Evolutionary conservation across 805 yeast species (phyloP).

Genomic region (Saccharomycopsis microspora): DNA sequence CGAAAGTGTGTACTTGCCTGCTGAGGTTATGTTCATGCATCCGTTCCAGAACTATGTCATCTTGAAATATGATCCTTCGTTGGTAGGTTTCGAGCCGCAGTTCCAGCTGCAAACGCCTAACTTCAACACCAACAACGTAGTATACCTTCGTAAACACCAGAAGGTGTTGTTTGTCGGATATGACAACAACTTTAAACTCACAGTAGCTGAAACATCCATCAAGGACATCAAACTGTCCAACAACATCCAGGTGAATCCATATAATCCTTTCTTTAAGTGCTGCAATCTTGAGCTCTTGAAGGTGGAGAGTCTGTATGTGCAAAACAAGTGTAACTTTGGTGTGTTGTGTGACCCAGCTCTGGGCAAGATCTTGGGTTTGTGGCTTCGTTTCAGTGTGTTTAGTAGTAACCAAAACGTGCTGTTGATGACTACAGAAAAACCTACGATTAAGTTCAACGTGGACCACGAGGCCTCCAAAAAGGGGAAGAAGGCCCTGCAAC

Average conservation of each 20-base stretch:
- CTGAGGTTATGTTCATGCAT: conserved; percentile 17
- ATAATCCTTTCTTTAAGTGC: conserved; percentile 16
- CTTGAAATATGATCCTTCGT: conserved; percentile 17
- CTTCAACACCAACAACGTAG: conserved; percentile 15
- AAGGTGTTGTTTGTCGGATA: conserved; percentile 17
- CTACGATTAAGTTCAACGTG: conserved; percentile 13
- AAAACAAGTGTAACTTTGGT: conserved; percentile 17
- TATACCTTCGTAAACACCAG: conserved; percentile 15
- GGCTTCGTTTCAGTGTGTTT: conserved; percentile 17
- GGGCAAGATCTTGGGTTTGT: conserved; percentile 15
- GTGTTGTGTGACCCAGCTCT: conserved; percentile 16
- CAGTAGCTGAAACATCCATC: conserved; percentile 16
- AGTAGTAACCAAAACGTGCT: conserved; percentile 16
- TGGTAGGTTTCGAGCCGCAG: conserved; percentile 15
- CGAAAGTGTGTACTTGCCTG: conserved; percentile 16
- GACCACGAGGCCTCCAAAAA: conserved; percentile 14
- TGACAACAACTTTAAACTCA: conserved; percentile 16
- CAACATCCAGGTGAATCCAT: conserved; percentile 16
- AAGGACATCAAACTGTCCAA: conserved; percentile 16
- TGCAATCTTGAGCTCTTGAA: conserved; percentile 17
- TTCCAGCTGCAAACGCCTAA: conserved; percentile 16
- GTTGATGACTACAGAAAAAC: conserved; percentile 11
- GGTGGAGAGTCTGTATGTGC: conserved; percentile 16
- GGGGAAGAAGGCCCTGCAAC: conserved; percentile 7
- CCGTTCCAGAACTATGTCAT: conserved; percentile 17